Evolutionary conservation across 2,329 filamentous ascomycete genomes (phyloP), one percentile per base, ranked within the genome.

Genomic region (Fusarium succisae): DNA sequence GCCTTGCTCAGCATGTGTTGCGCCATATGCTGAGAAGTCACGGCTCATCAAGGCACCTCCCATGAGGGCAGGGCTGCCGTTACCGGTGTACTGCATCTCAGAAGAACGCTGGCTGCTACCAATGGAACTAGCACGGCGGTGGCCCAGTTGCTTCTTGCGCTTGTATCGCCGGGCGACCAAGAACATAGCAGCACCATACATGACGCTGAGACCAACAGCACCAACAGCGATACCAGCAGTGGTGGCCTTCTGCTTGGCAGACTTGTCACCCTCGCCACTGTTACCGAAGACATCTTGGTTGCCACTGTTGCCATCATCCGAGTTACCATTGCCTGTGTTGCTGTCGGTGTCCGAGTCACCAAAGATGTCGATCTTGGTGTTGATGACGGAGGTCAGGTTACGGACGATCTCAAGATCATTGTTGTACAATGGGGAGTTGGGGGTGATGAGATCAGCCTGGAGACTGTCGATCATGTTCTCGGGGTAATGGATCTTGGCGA

Each of bases 171-270:
- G 92, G 56, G 95, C 95, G 75, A 98, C 91, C 79, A 96, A 91
- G 86, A 98, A 96, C 95, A 98, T 98, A 81, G 94, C 95, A 18
- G 93, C 94, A 79, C 95, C 95, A 77, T 98, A 98, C n/a, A 94
- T 91, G 57, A 92, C 93, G 47, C 94, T 94, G 79, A 95, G 91
- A 48, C 90, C 89, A 38, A 95, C 90, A 32, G 94, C 92, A 78
- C 94, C 94, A 28, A 94, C 87, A 64, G 92, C 94, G 78, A 98
- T 91, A 74, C 89, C 91, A 30, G 89, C 90, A 4, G 89, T 91
- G 39, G 91, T 92, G 47, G 89, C 91, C 78, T 86, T 86, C 79
- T 89, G 85, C 72, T 89, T 89, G 51, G 91, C 86, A 11, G 88
- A 88, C 74, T 89, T 86, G 65, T 87, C 86, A 41, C 85, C 78